phyloP scores from a whole-genome alignment of 495 filamentous ascomycete species.

The Tuber brumale region DNA sequence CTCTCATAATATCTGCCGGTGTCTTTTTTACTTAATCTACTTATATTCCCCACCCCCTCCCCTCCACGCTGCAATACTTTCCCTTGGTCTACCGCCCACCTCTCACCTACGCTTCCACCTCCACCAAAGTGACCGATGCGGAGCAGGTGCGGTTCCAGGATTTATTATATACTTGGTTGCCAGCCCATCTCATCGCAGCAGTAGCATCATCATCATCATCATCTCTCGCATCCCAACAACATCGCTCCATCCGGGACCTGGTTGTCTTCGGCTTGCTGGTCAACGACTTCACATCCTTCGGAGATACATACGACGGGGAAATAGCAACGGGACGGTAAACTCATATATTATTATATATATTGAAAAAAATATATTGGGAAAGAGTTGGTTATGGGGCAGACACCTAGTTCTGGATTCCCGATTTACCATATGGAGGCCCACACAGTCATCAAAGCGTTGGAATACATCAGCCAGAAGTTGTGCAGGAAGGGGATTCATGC shows the following conservation, averaged over 20 bases:
- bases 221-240: neutral
- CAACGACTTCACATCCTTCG: neutral
- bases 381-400: constrained; percentile 17
- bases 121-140: constrained; percentile 1
- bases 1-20: neutral
- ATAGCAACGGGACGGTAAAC: neutral
- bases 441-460: constrained; percentile 30
- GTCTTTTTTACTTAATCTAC: neutral
- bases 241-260: neutral
- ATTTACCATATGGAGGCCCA: constrained; percentile 23
- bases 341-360: neutral
- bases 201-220: neutral
- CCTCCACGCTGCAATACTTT: neutral
- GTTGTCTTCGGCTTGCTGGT: constrained; percentile 4
- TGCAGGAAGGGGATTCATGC: constrained; percentile 31
- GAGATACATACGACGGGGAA: neutral
- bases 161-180: neutral
- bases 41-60: neutral
- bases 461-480: constrained; percentile 40
- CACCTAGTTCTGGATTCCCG: constrained; percentile 8
- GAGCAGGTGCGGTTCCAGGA: neutral
- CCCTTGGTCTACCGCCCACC: neutral
- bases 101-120: neutral
- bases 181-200: neutral
- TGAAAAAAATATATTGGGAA: neutral